Conservation (phyloP, 2,329 filamentous ascomycete genomes). For the Hypoxylon sp. region DNA sequence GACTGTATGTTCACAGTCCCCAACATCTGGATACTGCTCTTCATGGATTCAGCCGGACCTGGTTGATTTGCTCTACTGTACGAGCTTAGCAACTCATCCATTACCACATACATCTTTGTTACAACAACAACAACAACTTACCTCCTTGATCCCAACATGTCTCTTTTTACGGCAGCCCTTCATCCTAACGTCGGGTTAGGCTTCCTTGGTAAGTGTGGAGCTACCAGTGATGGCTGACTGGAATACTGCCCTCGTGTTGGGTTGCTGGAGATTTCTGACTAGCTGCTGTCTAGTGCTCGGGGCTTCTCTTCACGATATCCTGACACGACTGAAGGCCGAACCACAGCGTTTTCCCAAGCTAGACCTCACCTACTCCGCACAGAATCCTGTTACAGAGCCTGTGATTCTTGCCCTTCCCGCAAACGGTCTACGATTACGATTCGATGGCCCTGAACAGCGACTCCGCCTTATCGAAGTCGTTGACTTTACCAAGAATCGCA, state of each 20-base stretch:
- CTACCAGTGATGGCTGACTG: not conserved
- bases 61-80: constrained; percentile 26
- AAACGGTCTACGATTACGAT: constrained; percentile 90
- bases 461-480: constrained; percentile 90
- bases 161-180: constrained; percentile 51
- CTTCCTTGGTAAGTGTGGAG: constrained; percentile 48
- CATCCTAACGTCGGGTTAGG: constrained; percentile 51
- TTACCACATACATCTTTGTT: constrained; percentile 13
- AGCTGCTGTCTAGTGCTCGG: constrained; percentile 75
- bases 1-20: constrained; percentile 10
- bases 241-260: not conserved
- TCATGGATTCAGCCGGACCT: constrained; percentile 36
- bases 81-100: constrained; percentile 8
- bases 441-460: constrained; percentile 93
- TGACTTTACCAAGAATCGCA: constrained; percentile 86
- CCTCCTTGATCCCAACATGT: constrained; percentile 43
- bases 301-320: constrained; percentile 88
- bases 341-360: constrained; percentile 85
- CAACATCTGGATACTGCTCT: constrained; percentile 15
- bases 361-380: constrained; percentile 83
- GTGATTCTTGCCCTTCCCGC: constrained; percentile 81
- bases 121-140: not conserved
- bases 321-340: constrained; percentile 89
- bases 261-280: constrained; percentile 28
- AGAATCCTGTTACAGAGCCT: constrained; percentile 78